phyloP scores from a whole-genome alignment of 1,284 basidiomycete genomes.

The Phlebopus sp. region DNA sequence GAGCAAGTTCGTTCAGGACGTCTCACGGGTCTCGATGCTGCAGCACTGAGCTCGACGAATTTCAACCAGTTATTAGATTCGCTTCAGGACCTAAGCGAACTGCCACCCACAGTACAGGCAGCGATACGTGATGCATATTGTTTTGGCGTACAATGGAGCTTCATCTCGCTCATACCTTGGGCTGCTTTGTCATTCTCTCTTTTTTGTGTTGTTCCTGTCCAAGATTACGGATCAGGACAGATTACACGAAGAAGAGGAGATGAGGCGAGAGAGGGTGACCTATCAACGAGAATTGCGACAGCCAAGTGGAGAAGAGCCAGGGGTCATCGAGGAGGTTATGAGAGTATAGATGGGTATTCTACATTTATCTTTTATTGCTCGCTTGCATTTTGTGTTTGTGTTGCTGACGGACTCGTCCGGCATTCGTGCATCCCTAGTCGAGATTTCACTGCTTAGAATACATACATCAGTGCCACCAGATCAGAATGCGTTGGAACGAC shows the following conservation, averaged over 20 bases:
- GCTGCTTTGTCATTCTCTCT: constrained; percentile 28
- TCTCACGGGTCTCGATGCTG: constrained; percentile 22
- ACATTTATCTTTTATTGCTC: no score
- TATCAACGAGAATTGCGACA: not conserved
- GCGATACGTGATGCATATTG: constrained; percentile 37
- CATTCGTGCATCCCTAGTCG: no score
- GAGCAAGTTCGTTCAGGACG: constrained; percentile 27
- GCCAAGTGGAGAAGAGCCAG: not conserved
- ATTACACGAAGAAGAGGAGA: not conserved
- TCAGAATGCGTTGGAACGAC: no score
- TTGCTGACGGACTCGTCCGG: no score
- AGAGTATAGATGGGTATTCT: no score
- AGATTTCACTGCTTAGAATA: no score
- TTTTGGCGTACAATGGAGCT: constrained; percentile 36
- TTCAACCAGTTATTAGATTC: constrained; percentile 23
- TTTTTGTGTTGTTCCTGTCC: constrained; percentile 34
- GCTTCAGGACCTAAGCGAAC: constrained; percentile 30
- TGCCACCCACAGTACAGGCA: constrained; percentile 31
- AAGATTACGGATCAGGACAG: constrained; percentile 27
- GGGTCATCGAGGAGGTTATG: no score
- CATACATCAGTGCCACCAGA: no score
- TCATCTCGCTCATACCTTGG: constrained; percentile 44
- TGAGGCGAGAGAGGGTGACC: not conserved
- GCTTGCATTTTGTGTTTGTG: no score
- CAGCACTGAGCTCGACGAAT: constrained; percentile 17